These are phyloP conservation scores for Chaetomiaceae sp. DNA, from an alignment of 2,329 filamentous ascomycete genomes.

Conservation along the genomic window DNA sequence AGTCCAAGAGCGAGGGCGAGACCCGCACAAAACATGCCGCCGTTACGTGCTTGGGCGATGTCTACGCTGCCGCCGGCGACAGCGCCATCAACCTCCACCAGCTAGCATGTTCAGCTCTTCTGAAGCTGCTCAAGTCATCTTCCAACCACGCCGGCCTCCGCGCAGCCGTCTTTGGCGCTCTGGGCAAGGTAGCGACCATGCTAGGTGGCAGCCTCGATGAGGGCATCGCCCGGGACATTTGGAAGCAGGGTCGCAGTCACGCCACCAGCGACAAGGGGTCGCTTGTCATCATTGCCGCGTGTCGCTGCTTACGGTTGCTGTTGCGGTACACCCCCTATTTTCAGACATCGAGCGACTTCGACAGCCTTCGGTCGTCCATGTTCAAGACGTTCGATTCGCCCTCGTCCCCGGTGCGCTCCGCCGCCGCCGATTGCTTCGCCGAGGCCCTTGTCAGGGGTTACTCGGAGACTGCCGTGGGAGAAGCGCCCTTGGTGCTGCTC, in stretches of 20 bases:
- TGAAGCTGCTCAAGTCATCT: conserved; percentile 75
- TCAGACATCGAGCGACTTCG: conserved; percentile 82
- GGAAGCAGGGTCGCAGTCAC: conserved; percentile 80
- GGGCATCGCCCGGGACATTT: conserved; percentile 75
- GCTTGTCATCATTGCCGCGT: conserved; percentile 72
- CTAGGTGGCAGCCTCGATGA: conserved; percentile 77
- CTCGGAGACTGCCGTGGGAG: conserved; percentile 49
- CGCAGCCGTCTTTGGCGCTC: conserved; percentile 66
- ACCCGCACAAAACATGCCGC: conserved; percentile 79
- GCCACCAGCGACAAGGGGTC: conserved; percentile 75
- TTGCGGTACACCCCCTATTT: conserved; percentile 72
- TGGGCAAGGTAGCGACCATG: conserved; percentile 71
- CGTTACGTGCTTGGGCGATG: conserved; percentile 76
- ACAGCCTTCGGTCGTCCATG: conserved; percentile 72
- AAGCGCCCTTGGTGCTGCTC: conserved; percentile 50
- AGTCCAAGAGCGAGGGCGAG: conserved; percentile 69
- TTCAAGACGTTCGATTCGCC: conserved; percentile 83
- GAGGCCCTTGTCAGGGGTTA: conserved; percentile 78
- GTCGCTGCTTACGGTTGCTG: conserved; percentile 70
- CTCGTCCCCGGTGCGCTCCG: conserved; percentile 69
- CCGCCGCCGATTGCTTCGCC: conserved; percentile 78
- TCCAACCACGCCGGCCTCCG: conserved; percentile 76
- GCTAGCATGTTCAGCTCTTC: conserved; percentile 61
- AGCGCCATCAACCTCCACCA: conserved; percentile 81
- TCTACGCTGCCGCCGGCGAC: conserved; percentile 89